phyloP scores from a whole-genome alignment of 768 basidiomycete species.

The Crassisporium funariophilum region DNA sequence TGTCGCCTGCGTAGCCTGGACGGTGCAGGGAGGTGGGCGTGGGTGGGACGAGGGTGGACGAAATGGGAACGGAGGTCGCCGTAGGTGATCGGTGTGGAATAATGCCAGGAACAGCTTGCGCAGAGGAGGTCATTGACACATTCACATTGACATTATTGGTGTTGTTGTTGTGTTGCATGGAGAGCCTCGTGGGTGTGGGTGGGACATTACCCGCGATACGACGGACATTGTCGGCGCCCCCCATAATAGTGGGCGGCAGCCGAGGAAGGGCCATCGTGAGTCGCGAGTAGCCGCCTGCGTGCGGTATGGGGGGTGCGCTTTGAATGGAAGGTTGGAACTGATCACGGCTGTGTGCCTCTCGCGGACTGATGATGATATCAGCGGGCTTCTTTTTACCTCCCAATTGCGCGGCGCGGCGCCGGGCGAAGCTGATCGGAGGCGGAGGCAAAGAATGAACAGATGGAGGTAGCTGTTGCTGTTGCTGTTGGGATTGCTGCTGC shows the following conservation, averaged over 20 bases:
- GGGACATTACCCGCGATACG: constrained; percentile 64
- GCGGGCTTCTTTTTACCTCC: constrained; percentile 76
- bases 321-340: constrained; percentile 70
- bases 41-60: constrained; percentile 63
- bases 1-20: constrained; percentile 62
- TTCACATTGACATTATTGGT: constrained; percentile 1
- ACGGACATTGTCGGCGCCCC: constrained; percentile 44
- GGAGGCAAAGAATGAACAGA: constrained; percentile 55
- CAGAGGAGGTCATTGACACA: constrained; percentile 15
- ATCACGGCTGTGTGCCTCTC: constrained; percentile 54
- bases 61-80: constrained; percentile 69
- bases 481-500: constrained; percentile 24
- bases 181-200: constrained; percentile 72
- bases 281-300: constrained; percentile 38
- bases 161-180: constrained; percentile 25
- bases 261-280: constrained; percentile 66
- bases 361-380: constrained; percentile 76
- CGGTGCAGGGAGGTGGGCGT: constrained; percentile 69
- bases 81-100: constrained; percentile 52
- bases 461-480: constrained; percentile 21
- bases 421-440: constrained; percentile 77
- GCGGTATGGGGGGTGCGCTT: constrained; percentile 72
- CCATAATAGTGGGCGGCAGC: constrained; percentile 50
- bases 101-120: constrained; percentile 30
- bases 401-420: constrained; percentile 67